These are phyloP conservation scores for Thermoascus crustaceus DNA, from an alignment of 2,329 filamentous ascomycete species.

Conservation along the genomic window DNA sequence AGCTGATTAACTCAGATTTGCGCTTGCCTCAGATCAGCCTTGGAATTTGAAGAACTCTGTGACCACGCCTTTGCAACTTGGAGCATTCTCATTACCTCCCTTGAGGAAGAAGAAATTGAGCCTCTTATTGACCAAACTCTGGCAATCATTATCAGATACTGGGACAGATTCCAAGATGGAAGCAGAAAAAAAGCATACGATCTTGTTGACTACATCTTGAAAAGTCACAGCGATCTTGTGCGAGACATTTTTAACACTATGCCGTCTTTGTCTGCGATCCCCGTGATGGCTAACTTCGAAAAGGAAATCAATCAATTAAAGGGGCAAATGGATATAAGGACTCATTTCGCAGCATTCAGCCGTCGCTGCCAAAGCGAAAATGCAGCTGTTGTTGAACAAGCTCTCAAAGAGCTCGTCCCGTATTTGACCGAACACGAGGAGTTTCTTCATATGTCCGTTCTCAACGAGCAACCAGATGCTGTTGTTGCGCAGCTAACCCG, in stretches of 20 bases:
- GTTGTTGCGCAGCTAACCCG: slow-evolving; percentile 65
- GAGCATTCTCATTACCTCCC: slow-evolving; percentile 64
- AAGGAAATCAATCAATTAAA: slow-evolving; percentile 57
- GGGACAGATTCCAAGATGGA: slow-evolving; percentile 56
- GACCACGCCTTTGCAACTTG: slow-evolving; percentile 75
- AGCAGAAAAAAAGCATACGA: slow-evolving; percentile 54
- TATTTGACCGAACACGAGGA: slow-evolving; percentile 68
- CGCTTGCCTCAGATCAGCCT: slow-evolving; percentile 80
- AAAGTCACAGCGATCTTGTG: slow-evolving; percentile 54
- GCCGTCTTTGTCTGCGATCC: slow-evolving; percentile 66
- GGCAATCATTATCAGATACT: slow-evolving; percentile 75
- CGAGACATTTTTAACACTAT: slow-evolving; percentile 63
- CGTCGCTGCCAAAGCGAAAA: slow-evolving; percentile 75
- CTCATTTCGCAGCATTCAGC: slow-evolving; percentile 62
- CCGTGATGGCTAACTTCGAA: slow-evolving; percentile 61
- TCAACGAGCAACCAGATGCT: slow-evolving; percentile 74
- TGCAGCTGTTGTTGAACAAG: slow-evolving; percentile 72
- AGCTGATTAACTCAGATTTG: slow-evolving; percentile 56
- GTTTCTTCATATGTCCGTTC: slow-evolving; percentile 67
- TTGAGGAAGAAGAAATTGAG: slow-evolving; percentile 72
- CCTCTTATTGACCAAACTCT: slow-evolving; percentile 81
- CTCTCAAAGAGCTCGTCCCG: slow-evolving; percentile 65
- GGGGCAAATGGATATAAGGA: slow-evolving; percentile 55
- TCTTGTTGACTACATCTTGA: slow-evolving; percentile 58
- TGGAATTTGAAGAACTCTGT: slow-evolving; percentile 66